Percentiles rank a stretch among this genome's conserved stretches.
Conservation (phyloP, 179 eudicot species). For the Sideroxylon spinosum region DNA sequence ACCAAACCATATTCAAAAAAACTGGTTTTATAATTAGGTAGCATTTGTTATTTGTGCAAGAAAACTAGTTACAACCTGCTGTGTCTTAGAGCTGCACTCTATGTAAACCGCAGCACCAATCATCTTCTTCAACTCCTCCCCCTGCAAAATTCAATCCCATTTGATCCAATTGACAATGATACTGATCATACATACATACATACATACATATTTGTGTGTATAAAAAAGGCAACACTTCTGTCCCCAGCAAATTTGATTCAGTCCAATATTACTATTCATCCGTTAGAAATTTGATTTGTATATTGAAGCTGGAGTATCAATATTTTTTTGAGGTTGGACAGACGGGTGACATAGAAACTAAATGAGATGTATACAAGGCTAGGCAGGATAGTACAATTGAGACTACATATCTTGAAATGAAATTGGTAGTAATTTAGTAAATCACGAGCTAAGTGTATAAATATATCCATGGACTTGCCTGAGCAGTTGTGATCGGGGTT, state of each 20-base stretch:
- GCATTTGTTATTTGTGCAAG: neutral
- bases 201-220: neutral
- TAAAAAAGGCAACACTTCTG: neutral
- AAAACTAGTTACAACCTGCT: constrained; percentile 33
- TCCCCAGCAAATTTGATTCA: too few species aligned
- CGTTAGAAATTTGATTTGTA: too few species aligned
- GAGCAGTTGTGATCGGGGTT: constrained; percentile 55
- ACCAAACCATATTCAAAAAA: too few species aligned
- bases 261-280: too few species aligned
- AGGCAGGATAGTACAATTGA: too few species aligned
- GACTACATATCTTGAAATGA: too few species aligned
- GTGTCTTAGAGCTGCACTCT: constrained; percentile 71
- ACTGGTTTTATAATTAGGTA: neutral
- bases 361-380: too few species aligned
- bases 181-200: neutral
- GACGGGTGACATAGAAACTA: too few species aligned
- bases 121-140: constrained; percentile 56
- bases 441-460: too few species aligned
- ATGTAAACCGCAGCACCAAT: constrained; percentile 57
- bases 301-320: too few species aligned
- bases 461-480: constrained; percentile 24
- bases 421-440: too few species aligned
- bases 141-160: constrained; percentile 23
- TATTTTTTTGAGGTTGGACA: too few species aligned
- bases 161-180: neutral